phyloP scores from a whole-genome alignment of 2,329 filamentous ascomycete species.

The Volutella citrinella region DNA sequence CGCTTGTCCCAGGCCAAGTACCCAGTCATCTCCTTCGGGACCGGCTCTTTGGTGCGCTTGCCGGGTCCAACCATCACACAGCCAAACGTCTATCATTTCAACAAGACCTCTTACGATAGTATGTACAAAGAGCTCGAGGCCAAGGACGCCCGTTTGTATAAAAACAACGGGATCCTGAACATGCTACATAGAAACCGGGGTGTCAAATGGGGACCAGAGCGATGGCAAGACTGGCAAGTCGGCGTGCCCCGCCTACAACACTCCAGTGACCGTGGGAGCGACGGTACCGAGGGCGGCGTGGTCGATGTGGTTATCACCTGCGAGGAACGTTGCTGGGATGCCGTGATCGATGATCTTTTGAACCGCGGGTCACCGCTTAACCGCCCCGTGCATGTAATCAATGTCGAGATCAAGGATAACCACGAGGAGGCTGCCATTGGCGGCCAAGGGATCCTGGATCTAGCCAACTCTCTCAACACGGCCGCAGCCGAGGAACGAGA shows the following conservation, averaged over 20 bases:
- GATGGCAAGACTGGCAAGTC: constrained; percentile 96
- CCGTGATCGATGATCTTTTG: constrained; percentile 89
- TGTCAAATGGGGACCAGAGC: constrained; percentile 93
- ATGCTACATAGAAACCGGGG: constrained; percentile 91
- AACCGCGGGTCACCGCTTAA: constrained; percentile 84
- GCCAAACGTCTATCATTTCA: constrained; percentile 98
- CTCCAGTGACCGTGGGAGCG: constrained; percentile 69
- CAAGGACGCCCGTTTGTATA: constrained; percentile 86
- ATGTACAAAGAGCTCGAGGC: constrained; percentile 89
- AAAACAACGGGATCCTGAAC: constrained; percentile 86
- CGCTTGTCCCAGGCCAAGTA: constrained; percentile 82
- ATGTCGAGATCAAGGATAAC: constrained; percentile 97
- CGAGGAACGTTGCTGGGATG: constrained; percentile 97
- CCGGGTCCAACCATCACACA: constrained; percentile 88
- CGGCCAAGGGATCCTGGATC: constrained; percentile 85
- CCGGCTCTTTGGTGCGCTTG: constrained; percentile 87
- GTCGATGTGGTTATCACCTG: constrained; percentile 96
- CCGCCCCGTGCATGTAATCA: constrained; percentile 93
- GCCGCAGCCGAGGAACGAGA: constrained; percentile 76
- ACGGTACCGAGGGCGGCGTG: constrained; percentile 81
- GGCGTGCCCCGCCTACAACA: constrained; percentile 80
- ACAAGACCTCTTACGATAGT: constrained; percentile 89
- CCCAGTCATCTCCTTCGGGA: constrained; percentile 97
- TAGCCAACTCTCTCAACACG: constrained; percentile 80
- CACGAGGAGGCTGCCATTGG: constrained; percentile 93